These are phyloP conservation scores for Bipolaris gigantea DNA, from an alignment of 2,329 filamentous ascomycete species.

Conservation along the genomic window DNA sequence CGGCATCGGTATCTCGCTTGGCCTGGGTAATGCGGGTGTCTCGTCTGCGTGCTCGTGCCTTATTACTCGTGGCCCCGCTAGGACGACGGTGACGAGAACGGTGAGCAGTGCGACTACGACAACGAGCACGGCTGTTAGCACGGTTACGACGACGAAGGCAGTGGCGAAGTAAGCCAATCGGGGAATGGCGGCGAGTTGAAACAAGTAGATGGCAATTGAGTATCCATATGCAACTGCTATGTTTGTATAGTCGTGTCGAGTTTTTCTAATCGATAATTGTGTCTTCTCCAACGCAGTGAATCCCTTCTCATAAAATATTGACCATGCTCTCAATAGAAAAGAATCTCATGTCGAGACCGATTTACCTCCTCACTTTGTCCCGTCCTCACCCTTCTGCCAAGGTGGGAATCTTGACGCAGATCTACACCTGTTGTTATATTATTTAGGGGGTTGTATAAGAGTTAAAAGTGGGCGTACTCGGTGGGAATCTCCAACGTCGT, in stretches of 20 bases:
- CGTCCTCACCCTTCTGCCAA: conserved; percentile 37
- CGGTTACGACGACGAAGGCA: conserved; percentile 6
- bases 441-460: background rate
- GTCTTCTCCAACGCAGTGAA: too few relatives aligned
- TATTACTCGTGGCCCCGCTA: conserved; percentile 31
- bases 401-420: conserved; percentile 48
- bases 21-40: conserved; percentile 22
- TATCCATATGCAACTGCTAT: background rate
- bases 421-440: conserved; percentile 13
- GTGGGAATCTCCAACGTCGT: conserved; percentile 43
- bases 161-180: background rate
- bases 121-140: conserved; percentile 7
- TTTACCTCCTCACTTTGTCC: background rate
- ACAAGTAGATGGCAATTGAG: background rate
- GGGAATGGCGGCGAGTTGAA: background rate
- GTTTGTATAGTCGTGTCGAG: background rate
- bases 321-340: background rate
- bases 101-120: conserved; percentile 22
- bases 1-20: conserved; percentile 32
- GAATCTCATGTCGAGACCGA: background rate
- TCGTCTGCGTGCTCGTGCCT: conserved; percentile 38
- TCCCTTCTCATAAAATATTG: too few relatives aligned
- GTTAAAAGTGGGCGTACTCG: conserved; percentile 25
- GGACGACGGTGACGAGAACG: conserved; percentile 31
- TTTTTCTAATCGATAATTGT: background rate